Evolutionary conservation across 169 alveolate genomes (phyloP), one percentile per base, ranked within the genome.

Genomic region (Plasmodium cynomolgi): DNA sequence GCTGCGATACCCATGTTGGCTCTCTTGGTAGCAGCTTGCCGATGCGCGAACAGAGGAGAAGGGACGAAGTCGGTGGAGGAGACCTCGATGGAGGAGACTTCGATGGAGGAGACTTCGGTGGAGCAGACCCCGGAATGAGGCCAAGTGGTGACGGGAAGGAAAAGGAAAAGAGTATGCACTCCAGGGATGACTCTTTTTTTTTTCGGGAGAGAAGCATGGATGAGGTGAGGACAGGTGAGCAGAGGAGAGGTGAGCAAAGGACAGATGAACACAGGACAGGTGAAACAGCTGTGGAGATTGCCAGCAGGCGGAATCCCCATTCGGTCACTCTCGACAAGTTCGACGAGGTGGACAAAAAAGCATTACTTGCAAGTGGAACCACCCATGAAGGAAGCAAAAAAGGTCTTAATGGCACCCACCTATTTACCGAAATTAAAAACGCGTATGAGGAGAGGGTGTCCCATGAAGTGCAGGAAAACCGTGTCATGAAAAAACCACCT

Each of bases 361-460:
- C 41, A 15, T 37, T 37, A 7, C 50, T 26, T 20, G 15, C 17
- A 62, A 2, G n/a, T 81, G 82, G 56, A 23, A 1, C 29, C 9
- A 29, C 11, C 15, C 17, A n/a, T 2, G 8, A 4, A 13, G 44
- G 80, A 50, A 54, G 54, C 17, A 54, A 50, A 75, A 56, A 23
- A 9, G 77, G 74, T 2, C 17, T 5, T 9, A 75, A 29, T 23
- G 37, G 29, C 2, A 68, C 68, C 68, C 39, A 26, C 8, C 50
- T 47, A 11, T 85, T 54, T 50, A 75, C n/a, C 23, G 86, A 85
- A 75, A 85, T 75, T 17, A 31, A 20, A 20, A 47, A 75, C 26
- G 44, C 81, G 31, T 85, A 85, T 54, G 23, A 50, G 41, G 41
- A 56, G 41, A 85, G 68, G 17, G 8, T 85, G 62, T 50, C 34